Evolutionary conservation across 805 yeast genomes (phyloP).

Genomic region (Tetrapisispora pingtungensis): DNA sequence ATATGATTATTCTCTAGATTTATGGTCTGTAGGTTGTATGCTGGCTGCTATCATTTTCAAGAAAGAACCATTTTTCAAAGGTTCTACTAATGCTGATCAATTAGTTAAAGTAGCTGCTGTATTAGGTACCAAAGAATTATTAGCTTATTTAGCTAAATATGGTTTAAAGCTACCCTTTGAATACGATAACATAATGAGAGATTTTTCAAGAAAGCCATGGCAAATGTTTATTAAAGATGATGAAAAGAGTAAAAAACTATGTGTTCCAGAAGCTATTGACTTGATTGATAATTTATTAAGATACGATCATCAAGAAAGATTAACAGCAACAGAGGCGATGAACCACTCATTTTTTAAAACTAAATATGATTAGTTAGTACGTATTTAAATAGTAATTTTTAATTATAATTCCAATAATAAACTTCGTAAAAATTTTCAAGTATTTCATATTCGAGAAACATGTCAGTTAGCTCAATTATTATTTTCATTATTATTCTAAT

Average conservation of each 20-base stretch:
- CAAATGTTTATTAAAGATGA: conserved; percentile 44
- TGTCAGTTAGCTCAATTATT: too few species aligned
- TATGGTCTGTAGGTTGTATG: conserved; percentile 92
- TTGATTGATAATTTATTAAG: conserved; percentile 69
- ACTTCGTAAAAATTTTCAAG: not conserved
- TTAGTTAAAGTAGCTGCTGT: conserved; percentile 82
- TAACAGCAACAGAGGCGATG: conserved; percentile 86
- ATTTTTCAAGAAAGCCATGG: conserved; percentile 62
- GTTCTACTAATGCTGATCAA: conserved; percentile 85
- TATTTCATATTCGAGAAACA: too few species aligned
- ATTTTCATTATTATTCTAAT: too few species aligned
- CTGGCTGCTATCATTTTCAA: conserved; percentile 80
- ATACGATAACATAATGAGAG: conserved; percentile 63
- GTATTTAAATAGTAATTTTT: not conserved
- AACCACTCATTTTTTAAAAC: conserved; percentile 34
- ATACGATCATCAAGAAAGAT: conserved; percentile 81
- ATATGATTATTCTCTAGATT: conserved; percentile 80
- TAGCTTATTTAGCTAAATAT: conserved; percentile 58
- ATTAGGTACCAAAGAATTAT: conserved; percentile 70
- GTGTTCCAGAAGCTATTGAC: conserved; percentile 62
- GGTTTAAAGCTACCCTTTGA: conserved; percentile 61
- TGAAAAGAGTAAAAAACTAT: conserved; percentile 34
- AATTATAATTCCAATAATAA: not conserved
- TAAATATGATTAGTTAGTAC: conserved; percentile 1
- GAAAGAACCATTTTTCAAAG: conserved; percentile 88